Conservation (phyloP, 345 rosid genomes). For the Kandelia obovata region DNA sequence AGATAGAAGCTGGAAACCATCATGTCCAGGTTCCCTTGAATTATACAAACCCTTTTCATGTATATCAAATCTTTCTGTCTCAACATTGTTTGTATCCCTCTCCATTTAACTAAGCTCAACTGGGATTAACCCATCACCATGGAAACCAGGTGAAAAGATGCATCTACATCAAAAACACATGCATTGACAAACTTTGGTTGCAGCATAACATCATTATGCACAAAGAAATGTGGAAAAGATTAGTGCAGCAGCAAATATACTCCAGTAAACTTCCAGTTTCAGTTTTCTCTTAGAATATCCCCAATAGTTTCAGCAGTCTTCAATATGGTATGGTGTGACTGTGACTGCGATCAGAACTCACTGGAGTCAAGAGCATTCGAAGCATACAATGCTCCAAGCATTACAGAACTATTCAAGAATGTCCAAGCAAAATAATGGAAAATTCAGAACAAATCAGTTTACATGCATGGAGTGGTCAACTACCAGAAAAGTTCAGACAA, state of each 20-base stretch:
- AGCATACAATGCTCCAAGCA: neutral
- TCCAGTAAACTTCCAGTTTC: neutral
- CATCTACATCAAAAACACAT: neutral
- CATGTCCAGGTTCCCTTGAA: conserved; percentile 46
- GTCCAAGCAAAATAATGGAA: neutral
- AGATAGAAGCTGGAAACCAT: conserved; percentile 36
- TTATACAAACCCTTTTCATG: conserved; percentile 33
- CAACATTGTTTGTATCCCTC: conserved; percentile 36
- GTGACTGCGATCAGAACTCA: neutral
- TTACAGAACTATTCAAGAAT: neutral
- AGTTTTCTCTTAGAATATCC: conserved; percentile 3
- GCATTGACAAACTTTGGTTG: conserved; percentile 11
- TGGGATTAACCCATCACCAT: conserved; percentile 5
- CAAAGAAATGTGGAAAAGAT: conserved; percentile 1
- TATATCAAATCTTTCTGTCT: conserved; percentile 46
- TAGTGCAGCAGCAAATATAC: neutral
- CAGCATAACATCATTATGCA: conserved; percentile 2
- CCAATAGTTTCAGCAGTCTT: conserved; percentile 7
- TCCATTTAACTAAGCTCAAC: conserved; percentile 34
- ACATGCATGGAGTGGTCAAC: neutral
- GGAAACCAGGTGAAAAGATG: conserved; percentile 8
- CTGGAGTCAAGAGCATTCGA: neutral
- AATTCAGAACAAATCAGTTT: neutral
- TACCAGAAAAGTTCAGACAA: neutral
- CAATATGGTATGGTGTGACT: conserved; percentile 7